Evolutionary conservation across 768 basidiomycete genomes (phyloP).

Genomic region (Rhodotorula babjevae): DNA sequence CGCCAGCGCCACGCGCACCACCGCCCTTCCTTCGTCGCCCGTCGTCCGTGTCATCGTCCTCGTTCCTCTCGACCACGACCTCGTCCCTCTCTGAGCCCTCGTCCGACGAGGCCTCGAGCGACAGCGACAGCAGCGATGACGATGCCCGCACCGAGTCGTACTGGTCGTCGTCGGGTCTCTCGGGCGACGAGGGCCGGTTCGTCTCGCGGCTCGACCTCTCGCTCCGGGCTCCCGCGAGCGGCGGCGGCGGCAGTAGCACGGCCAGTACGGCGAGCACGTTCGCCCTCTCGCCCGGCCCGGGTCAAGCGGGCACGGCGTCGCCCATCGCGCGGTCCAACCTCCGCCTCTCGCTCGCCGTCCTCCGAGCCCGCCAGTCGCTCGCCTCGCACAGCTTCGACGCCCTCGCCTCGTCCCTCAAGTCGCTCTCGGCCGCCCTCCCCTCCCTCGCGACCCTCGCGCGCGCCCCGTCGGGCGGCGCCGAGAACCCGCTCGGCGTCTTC

Average conservation of each 20-base stretch:
- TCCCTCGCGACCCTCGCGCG: neutral
- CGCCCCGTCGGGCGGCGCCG: neutral
- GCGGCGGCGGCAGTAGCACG: no score
- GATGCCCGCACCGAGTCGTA: neutral
- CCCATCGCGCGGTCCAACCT: conserved; percentile 3
- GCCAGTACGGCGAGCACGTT: no score
- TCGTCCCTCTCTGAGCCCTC: neutral
- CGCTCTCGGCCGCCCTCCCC: neutral
- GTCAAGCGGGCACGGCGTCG: neutral
- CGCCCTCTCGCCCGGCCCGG: no score
- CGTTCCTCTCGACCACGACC: neutral
- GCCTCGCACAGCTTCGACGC: neutral
- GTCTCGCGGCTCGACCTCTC: neutral
- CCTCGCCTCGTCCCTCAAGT: conserved; percentile 7
- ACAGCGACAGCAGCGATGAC: neutral
- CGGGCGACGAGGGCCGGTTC: conserved; percentile 5
- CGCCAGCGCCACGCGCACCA: neutral
- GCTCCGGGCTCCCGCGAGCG: neutral
- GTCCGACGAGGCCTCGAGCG: neutral
- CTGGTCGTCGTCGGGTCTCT: neutral
- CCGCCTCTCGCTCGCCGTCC: conserved; percentile 27
- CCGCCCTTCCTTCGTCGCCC: conserved; percentile 2
- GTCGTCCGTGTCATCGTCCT: neutral
- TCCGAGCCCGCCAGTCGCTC: conserved; percentile 19
- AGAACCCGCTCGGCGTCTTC: conserved; percentile 14